Evolutionary conservation across 768 basidiomycete species (phyloP).

Genomic region (Pleurotus citrinopileatus): DNA sequence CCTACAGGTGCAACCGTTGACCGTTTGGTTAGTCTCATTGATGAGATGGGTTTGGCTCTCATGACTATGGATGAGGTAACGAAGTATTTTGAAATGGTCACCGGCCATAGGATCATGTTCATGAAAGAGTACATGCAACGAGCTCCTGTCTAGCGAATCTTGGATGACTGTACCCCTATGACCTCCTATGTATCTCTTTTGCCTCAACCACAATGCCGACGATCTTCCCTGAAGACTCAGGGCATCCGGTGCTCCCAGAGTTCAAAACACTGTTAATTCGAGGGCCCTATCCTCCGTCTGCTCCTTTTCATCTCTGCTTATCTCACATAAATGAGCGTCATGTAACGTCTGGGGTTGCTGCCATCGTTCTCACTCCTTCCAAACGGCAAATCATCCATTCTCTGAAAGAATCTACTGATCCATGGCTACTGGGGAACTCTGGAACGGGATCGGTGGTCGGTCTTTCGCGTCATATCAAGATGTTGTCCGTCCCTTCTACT

Average conservation of each 20-base stretch:
- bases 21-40: neutral
- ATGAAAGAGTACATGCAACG: no score
- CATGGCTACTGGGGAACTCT: slow-evolving; percentile 45
- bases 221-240: slow-evolving; percentile 27
- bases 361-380: slow-evolving; percentile 54
- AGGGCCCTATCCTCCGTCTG: slow-evolving; percentile 63
- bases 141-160: no score
- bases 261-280: slow-evolving; percentile 60
- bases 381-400: slow-evolving; percentile 36
- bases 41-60: neutral
- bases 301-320: slow-evolving; percentile 65
- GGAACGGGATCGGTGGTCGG: slow-evolving; percentile 33
- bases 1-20: neutral
- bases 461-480: slow-evolving; percentile 40
- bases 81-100: no score
- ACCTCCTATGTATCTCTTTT: neutral
- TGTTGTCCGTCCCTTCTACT: slow-evolving; percentile 48
- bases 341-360: slow-evolving; percentile 22
- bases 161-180: no score
- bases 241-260: slow-evolving; percentile 45
- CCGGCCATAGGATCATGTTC: no score
- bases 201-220: slow-evolving; percentile 22
- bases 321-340: slow-evolving; percentile 39
- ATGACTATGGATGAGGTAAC: neutral
- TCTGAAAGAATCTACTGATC: slow-evolving; percentile 50